A percentile compares a stretch with the other conserved stretches of the same genome.
Evolutionary conservation across 2,329 filamentous ascomycete species (phyloP).

Genomic region (Alternaria solani): DNA sequence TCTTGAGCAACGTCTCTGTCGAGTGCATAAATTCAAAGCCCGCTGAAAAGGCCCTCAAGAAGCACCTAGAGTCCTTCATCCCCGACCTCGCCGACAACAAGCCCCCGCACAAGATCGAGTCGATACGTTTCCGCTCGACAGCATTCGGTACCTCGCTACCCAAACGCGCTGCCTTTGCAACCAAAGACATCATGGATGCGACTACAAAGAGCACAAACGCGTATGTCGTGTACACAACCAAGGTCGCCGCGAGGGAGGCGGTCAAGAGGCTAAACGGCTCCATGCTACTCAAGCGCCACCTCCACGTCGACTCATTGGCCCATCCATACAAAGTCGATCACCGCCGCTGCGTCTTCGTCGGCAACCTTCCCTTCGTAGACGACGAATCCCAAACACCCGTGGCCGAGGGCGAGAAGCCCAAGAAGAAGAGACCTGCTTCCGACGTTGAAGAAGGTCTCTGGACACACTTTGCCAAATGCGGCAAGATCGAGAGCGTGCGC

Average conservation of each 20-base stretch:
- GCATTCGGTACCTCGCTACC: constrained; percentile 84
- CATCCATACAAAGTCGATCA: constrained; percentile 85
- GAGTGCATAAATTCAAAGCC: constrained; percentile 83
- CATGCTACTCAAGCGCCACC: constrained; percentile 82
- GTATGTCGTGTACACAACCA: constrained; percentile 86
- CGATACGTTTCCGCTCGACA: constrained; percentile 91
- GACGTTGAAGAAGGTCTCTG: constrained; percentile 94
- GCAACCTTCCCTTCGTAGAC: constrained; percentile 95
- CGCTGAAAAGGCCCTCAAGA: constrained; percentile 77
- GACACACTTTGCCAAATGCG: constrained; percentile 78
- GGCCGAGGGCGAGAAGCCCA: constrained; percentile 68
- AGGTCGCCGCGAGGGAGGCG: constrained; percentile 77
- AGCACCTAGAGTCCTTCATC: constrained; percentile 81
- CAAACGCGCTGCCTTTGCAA: constrained; percentile 93
- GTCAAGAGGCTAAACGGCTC: constrained; percentile 82
- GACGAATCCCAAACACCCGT: constrained; percentile 76
- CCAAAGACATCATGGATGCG: constrained; percentile 85
- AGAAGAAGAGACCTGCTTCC: constrained; percentile 75
- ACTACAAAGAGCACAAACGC: constrained; percentile 95
- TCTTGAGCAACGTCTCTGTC: constrained; percentile 88
- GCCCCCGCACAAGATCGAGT: constrained; percentile 78
- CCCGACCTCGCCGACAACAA: constrained; percentile 57
- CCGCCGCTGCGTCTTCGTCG: constrained; percentile 92
- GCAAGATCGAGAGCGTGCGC: constrained; percentile 90
- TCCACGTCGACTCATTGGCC: constrained; percentile 89